Percentiles rank a stretch among this genome's conserved stretches.
phyloP scores from a whole-genome alignment of 805 yeast genomes.

The Hanseniaspora guilliermondii region DNA sequence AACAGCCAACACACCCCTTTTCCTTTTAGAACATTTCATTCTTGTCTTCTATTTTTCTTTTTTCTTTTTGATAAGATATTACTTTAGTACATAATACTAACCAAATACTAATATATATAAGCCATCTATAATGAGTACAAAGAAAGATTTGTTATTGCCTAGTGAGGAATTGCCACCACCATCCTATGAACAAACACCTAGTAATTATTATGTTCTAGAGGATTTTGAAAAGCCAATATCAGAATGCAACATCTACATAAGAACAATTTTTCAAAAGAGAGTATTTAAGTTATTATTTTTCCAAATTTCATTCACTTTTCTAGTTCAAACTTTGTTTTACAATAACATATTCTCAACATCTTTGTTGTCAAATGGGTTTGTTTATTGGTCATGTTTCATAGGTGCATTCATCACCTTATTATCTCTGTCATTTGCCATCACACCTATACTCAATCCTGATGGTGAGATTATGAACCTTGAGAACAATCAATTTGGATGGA shows the following conservation, averaged over 20 bases:
- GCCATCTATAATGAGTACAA: neutral
- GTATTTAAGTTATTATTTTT: conserved; percentile 60
- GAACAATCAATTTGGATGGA: conserved; percentile 24
- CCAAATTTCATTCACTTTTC: conserved; percentile 53
- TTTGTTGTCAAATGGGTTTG: conserved; percentile 3
- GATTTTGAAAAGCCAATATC: conserved; percentile 63
- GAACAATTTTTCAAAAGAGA: conserved; percentile 64
- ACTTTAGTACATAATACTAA: neutral
- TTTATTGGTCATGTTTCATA: conserved; percentile 6
- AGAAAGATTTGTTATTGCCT: conserved; percentile 3
- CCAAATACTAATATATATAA: neutral
- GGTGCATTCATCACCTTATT: conserved; percentile 48
- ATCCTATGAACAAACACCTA: conserved; percentile 1
- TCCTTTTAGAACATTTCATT: too few species aligned
- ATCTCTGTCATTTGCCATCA: conserved; percentile 47
- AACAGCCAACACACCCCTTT: too few species aligned
- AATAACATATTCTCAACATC: conserved; percentile 14
- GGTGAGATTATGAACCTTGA: conserved; percentile 8
- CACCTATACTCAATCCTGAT: conserved; percentile 21
- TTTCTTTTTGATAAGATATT: neutral
- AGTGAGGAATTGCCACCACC: conserved; percentile 1
- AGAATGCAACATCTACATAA: conserved; percentile 60
- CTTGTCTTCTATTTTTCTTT: too few species aligned
- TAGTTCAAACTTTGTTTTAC: conserved; percentile 22
- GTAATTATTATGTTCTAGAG: conserved; percentile 36